phyloP scores from a whole-genome alignment of 148 eudicot species.

The Chenopodium album region DNA sequence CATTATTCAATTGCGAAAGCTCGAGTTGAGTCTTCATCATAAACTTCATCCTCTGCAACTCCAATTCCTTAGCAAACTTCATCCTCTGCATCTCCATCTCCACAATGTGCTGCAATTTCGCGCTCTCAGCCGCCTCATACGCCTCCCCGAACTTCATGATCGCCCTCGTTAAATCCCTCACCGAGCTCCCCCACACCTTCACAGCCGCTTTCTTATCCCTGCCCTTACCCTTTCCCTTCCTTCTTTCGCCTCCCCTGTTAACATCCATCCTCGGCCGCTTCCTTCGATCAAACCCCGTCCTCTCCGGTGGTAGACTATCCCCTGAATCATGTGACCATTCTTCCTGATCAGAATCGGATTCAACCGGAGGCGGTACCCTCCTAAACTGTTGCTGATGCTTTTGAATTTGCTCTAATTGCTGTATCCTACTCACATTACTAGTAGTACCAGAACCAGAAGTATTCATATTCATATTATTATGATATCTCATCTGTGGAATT shows the following conservation, averaged over 20 bases:
- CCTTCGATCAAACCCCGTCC: slow-evolving; percentile 23
- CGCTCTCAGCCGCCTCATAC: slow-evolving; percentile 71
- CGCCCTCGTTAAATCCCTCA: slow-evolving; percentile 72
- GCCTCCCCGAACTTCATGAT: slow-evolving; percentile 78
- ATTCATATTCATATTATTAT: not conserved
- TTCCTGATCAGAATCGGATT: slow-evolving; percentile 47
- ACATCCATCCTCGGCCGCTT: slow-evolving; percentile 42
- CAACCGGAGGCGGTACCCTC: slow-evolving; percentile 29
- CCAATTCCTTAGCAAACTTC: slow-evolving; percentile 85
- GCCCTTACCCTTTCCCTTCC: slow-evolving; percentile 15
- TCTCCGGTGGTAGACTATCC: slow-evolving; percentile 62
- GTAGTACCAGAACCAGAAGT: not conserved
- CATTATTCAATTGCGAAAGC: slow-evolving; percentile 56
- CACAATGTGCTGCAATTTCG: slow-evolving; percentile 77
- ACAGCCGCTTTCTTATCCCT: slow-evolving; percentile 18
- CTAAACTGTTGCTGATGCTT: slow-evolving; percentile 23
- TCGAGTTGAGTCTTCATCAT: slow-evolving; percentile 77
- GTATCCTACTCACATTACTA: not conserved
- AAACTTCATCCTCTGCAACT: slow-evolving; percentile 86
- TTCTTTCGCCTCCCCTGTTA: slow-evolving; percentile 14
- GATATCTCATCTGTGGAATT: not conserved
- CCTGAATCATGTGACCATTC: slow-evolving; percentile 53
- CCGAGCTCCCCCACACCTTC: slow-evolving; percentile 58
- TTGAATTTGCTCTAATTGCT: not conserved
- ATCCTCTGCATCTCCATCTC: slow-evolving; percentile 94